Percentiles rank a stretch among this genome's conserved stretches.
Evolutionary conservation across 169 alveolate genomes (phyloP).

Genomic region (Eimeria sp.): DNA sequence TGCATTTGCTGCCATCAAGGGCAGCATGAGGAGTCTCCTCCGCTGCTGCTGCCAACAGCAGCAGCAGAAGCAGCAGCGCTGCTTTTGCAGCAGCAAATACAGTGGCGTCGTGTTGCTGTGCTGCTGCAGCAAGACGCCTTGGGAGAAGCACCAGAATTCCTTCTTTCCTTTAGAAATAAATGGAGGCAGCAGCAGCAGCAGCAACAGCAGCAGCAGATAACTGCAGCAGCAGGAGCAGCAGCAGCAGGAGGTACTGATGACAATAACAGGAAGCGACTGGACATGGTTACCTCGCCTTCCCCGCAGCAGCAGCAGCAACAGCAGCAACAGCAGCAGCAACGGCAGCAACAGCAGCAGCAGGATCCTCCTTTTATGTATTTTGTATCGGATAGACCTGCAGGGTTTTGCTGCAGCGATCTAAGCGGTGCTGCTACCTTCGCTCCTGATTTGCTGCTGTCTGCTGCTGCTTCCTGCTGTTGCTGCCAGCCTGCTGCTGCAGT

Average conservation of each 20-base stretch:
- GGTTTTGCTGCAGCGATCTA: neutral
- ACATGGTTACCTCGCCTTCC: neutral
- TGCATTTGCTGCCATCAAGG: conserved; percentile 21
- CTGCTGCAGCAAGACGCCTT: neutral
- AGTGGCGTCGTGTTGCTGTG: neutral
- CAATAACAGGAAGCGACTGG: neutral
- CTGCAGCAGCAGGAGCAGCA: neutral
- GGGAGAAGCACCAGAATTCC: neutral
- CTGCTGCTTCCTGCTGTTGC: conserved; percentile 16
- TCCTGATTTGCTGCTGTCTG: neutral
- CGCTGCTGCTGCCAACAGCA: neutral
- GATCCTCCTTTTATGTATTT: neutral
- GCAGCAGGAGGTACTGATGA: neutral
- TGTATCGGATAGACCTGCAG: neutral
- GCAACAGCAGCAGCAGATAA: neutral
- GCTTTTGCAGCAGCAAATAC: neutral
- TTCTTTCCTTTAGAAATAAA: neutral
- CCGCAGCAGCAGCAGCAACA: neutral
- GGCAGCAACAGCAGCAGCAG: neutral
- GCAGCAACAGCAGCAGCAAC: neutral
- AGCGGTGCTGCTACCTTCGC: neutral
- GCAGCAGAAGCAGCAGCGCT: conserved; percentile 26
- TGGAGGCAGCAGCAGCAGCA: conserved; percentile 9
- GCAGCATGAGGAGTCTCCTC: neutral
- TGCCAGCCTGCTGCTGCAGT: neutral